phyloP scores from a whole-genome alignment of 2,329 filamentous ascomycete species.

The Pseudogymnoascus sp. region DNA sequence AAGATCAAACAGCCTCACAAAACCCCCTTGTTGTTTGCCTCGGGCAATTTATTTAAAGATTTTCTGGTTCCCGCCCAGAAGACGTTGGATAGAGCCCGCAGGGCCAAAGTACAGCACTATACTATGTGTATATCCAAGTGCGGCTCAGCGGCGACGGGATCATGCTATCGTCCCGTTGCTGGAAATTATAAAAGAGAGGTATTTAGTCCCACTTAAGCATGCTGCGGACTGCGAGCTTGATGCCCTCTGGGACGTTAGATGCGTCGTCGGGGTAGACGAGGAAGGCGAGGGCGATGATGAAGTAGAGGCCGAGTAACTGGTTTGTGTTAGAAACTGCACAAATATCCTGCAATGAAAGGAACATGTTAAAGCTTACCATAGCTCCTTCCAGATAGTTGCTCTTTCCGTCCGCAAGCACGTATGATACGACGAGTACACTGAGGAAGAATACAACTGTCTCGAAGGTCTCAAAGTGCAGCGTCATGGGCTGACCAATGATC shows the following conservation, averaged over 20 bases:
- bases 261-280: constrained; percentile 50
- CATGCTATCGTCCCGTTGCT: not conserved
- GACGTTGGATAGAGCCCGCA: not conserved
- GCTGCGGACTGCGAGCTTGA: constrained; percentile 2
- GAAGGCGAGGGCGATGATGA: constrained; percentile 52
- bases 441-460: constrained; percentile 72
- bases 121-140: not conserved
- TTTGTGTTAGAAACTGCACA: not conserved
- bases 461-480: constrained; percentile 72
- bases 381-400: constrained; percentile 77
- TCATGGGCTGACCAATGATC: constrained; percentile 64
- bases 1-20: not conserved
- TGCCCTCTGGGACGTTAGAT: not conserved
- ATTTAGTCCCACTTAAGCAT: not conserved
- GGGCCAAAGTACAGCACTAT: not conserved
- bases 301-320: constrained; percentile 35
- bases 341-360: constrained; percentile 21
- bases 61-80: not conserved
- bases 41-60: not conserved
- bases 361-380: constrained; percentile 42
- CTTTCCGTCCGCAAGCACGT: constrained; percentile 71
- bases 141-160: not conserved
- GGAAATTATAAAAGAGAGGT: not conserved
- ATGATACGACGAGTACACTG: constrained; percentile 66
- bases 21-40: not conserved